Percentiles rank a stretch among this genome's conserved stretches.
These are phyloP conservation scores for Funneliformis mosseae DNA, from an alignment of 192 early-diverging fungal genomes.

Conservation along the genomic window DNA sequence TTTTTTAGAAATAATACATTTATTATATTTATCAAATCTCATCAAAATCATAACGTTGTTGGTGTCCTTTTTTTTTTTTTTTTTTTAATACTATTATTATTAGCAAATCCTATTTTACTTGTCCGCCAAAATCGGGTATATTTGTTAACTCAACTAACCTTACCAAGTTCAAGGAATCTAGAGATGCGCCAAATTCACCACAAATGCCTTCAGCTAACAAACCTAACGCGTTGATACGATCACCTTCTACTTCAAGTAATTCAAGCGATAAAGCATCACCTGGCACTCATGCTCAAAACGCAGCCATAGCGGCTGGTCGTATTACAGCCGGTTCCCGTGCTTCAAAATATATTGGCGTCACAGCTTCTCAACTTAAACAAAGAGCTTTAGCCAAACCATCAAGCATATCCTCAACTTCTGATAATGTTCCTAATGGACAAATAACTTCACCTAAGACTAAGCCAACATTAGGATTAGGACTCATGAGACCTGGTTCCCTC, in stretches of 20 bases:
- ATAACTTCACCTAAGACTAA: not conserved
- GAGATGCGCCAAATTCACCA: conserved; percentile 25
- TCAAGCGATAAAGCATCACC: conserved; percentile 7
- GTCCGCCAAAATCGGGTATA: conserved; percentile 68
- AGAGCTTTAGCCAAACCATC: conserved; percentile 32
- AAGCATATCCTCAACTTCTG: not conserved
- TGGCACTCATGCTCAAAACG: conserved; percentile 42
- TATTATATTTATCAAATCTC: not conserved
- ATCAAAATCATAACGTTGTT: not conserved
- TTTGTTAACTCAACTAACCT: conserved; percentile 72
- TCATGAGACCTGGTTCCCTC: not conserved
- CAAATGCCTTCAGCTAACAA: not conserved
- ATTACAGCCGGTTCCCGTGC: conserved; percentile 61
- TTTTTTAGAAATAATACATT: too few relatives aligned
- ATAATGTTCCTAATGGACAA: not conserved
- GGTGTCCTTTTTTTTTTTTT: not conserved
- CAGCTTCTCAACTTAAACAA: conserved; percentile 54
- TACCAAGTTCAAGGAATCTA: conserved; percentile 40
- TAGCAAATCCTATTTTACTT: conserved; percentile 71
- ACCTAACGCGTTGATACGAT: conserved; percentile 27
- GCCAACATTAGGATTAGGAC: not conserved
- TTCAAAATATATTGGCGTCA: conserved; percentile 59
- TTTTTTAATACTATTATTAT: not conserved
- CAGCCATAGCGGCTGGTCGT: conserved; percentile 47
- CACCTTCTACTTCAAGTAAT: conserved; percentile 31